Evolutionary conservation across 2,329 filamentous ascomycete species (phyloP).

Genomic region (Penicillium rolfsii): DNA sequence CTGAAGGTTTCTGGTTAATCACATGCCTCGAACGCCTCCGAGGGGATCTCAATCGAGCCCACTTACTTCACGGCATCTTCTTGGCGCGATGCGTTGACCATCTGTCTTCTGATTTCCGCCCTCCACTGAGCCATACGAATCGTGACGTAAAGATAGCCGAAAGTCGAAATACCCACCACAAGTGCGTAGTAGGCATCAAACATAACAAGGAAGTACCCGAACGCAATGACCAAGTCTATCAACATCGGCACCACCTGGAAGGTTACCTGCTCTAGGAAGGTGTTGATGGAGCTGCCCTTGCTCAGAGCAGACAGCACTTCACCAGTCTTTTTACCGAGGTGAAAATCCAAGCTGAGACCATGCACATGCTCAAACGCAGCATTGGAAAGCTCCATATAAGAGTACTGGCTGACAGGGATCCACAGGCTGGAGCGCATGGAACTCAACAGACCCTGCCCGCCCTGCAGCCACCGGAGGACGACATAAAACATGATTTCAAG

Average conservation of each 20-base stretch:
- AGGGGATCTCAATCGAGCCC: background rate
- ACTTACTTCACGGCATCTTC: slow-evolving; percentile 89
- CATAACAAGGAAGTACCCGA: slow-evolving; percentile 74
- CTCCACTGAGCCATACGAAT: slow-evolving; percentile 94
- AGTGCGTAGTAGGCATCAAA: slow-evolving; percentile 92
- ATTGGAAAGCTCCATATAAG: slow-evolving; percentile 89
- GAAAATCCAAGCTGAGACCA: slow-evolving; percentile 91
- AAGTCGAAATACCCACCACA: slow-evolving; percentile 86
- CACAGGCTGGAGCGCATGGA: slow-evolving; percentile 82
- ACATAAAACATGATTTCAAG: slow-evolving; percentile 75
- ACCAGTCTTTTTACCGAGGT: slow-evolving; percentile 93
- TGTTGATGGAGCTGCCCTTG: slow-evolving; percentile 95
- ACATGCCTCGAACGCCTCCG: background rate
- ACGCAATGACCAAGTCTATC: slow-evolving; percentile 81
- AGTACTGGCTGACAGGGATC: slow-evolving; percentile 97
- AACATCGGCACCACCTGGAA: slow-evolving; percentile 97
- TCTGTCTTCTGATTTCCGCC: slow-evolving; percentile 85
- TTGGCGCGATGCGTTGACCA: slow-evolving; percentile 93
- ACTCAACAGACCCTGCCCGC: slow-evolving; percentile 82
- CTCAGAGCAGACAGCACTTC: slow-evolving; percentile 94
- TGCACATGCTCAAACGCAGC: slow-evolving; percentile 98
- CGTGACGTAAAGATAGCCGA: slow-evolving; percentile 95
- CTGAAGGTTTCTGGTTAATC: slow-evolving; percentile 36
- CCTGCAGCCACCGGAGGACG: slow-evolving; percentile 78
- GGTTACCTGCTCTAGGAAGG: slow-evolving; percentile 92